A percentile compares a stretch with the other conserved stretches of the same genome.
Conservation (phyloP, 225 moss, liverwort and hornwort genomes). For the Marchantia paleacea region DNA sequence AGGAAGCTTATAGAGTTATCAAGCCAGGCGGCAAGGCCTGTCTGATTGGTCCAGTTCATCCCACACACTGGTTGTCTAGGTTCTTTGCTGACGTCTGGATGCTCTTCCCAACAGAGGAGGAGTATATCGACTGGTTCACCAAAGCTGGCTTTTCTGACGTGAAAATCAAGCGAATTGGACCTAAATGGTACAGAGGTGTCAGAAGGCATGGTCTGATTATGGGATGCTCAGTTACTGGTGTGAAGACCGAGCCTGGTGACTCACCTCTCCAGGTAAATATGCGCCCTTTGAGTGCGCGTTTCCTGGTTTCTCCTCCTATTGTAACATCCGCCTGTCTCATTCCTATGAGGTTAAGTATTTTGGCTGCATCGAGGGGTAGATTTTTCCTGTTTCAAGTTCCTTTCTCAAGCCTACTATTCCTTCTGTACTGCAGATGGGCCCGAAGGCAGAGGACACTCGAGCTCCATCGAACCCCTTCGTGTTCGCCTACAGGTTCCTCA, state of each 20-base stretch:
- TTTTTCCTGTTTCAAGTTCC: not conserved
- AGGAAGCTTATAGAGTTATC: conserved; percentile 88
- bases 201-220: conserved; percentile 97
- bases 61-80: conserved; percentile 82
- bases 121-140: conserved; percentile 94
- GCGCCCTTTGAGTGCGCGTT: no score
- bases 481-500: conserved; percentile 75
- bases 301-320: not conserved
- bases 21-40: conserved; percentile 97
- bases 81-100: conserved; percentile 98
- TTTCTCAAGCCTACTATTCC: not conserved
- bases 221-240: conserved; percentile 94
- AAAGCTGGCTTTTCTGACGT: conserved; percentile 94
- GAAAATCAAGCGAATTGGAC: conserved; percentile 92
- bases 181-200: conserved; percentile 96
- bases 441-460: conserved; percentile 79
- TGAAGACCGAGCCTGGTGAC: conserved; percentile 77
- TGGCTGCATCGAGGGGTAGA: not conserved
- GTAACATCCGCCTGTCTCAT: not conserved
- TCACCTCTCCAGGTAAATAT: conserved; percentile 71
- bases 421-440: conserved; percentile 59
- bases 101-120: conserved; percentile 94
- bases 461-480: conserved; percentile 84
- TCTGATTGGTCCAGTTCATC: conserved; percentile 93
- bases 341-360: not conserved